A percentile compares a stretch with the other conserved stretches of the same genome.
Conservation (phyloP, 2,329 filamentous ascomycete species). For the Nigrospora sphaerica region DNA sequence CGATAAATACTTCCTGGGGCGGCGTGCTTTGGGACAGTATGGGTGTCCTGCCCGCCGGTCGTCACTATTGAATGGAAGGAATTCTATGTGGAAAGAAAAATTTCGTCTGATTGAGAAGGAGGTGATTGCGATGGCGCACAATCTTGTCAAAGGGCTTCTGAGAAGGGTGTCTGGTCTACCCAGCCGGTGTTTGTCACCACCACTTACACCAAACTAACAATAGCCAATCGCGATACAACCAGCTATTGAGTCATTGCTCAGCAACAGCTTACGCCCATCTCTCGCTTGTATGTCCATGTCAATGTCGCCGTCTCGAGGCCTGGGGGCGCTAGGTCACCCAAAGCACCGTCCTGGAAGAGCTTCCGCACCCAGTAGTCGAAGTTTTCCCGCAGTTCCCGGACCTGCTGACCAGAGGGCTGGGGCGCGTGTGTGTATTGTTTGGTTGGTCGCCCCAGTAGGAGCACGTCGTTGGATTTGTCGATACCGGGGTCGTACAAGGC, state of each 20-base stretch:
- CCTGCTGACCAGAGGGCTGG: constrained; percentile 18
- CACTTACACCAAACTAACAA: background rate
- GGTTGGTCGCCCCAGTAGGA: constrained; percentile 7
- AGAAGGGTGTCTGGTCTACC: background rate
- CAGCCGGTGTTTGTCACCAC: too few relatives aligned
- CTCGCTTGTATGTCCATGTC: constrained; percentile 22
- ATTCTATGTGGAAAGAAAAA: background rate
- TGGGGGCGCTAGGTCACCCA: constrained; percentile 11
- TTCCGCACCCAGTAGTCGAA: constrained; percentile 21
- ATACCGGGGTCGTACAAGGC: constrained; percentile 17
- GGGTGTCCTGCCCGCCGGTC: too few relatives aligned
- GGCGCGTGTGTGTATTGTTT: constrained; percentile 19
- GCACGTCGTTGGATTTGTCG: constrained; percentile 10
- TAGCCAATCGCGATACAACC: background rate
- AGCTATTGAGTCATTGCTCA: background rate
- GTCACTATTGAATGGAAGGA: too few relatives aligned
- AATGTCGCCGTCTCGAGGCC: constrained; percentile 21
- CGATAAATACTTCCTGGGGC: too few relatives aligned
- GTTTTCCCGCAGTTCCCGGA: constrained; percentile 18
- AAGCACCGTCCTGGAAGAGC: constrained; percentile 9
- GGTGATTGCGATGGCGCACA: background rate
- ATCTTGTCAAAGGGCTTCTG: background rate
- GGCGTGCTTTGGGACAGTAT: too few relatives aligned
- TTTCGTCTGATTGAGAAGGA: background rate
- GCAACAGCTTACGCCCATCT: constrained; percentile 6